Base-by-base conservation (phyloP, 371 early-diverging fungal species). In the Parasitella parasitica region DNA sequence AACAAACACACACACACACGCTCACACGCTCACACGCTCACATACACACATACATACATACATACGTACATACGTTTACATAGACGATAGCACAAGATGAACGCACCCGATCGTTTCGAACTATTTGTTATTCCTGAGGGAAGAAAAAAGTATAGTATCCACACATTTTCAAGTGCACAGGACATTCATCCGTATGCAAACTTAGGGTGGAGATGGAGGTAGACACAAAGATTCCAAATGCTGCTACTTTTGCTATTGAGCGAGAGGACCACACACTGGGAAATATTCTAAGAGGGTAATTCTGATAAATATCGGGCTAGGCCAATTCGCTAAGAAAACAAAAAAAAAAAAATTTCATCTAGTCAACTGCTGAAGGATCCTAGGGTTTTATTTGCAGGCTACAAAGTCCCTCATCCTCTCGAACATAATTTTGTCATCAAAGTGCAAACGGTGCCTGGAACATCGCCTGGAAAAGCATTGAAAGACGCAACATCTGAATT, bases 241-340 rank as follows among this genome's bases (percentile, higher is more conserved):
- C 96, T 32, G 92, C 95, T 7, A 94, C 93, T 9, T 93, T 97
- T 79, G 88, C 85, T 53, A 89, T 99, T 54, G 87, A 94, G 61
- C 90, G 92, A 74, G 99, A 99, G 79, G 98, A 98, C 80, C 99
- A 99, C 73, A 98, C 99, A 5, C 74, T 98, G 6, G 99, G 91
- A 51, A 98, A 97, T 71, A 84, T 95, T 67, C 77, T 99, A 30
- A 80, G 94, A 77, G 86, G 87, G 94, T 94, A 89, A 80, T 34
- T n/a, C 22, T 48, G 20, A 27, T 28, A n/a, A n/a, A n/a, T n/a
- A n/a, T n/a, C n/a, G n/a, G n/a, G n/a, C n/a, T n/a, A n/a, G n/a
- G n/a, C 7, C 24, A n/a, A 54, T 24, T 4, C 39, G 12, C 13
- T 20, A 32, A 32, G 11, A 32, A 32, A 11, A 32, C 4, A 30